phyloP scores from a whole-genome alignment of 768 basidiomycete species.

The Russula griseocarnosa region DNA sequence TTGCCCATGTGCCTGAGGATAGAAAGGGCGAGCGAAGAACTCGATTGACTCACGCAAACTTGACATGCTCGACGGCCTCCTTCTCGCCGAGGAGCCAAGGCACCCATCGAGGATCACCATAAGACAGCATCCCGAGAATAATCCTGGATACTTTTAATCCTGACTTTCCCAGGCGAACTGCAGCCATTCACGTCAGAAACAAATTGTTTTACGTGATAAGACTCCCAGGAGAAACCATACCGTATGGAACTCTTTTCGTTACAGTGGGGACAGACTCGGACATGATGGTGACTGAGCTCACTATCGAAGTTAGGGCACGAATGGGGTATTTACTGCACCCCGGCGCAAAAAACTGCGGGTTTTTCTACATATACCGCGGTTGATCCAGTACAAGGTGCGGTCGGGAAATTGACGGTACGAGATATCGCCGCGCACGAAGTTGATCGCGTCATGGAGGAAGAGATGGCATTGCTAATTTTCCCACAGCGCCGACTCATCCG shows the following conservation, averaged over 20 bases:
- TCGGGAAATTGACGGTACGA: neutral
- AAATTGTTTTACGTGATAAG: neutral
- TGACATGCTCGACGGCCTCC: slow-evolving; percentile 28
- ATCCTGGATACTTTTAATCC: slow-evolving; percentile 63
- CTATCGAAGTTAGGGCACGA: neutral
- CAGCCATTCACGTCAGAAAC: neutral
- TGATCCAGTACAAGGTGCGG: no score
- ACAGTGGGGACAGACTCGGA: neutral
- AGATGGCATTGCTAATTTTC: no score
- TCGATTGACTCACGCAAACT: slow-evolving; percentile 31
- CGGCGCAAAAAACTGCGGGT: neutral
- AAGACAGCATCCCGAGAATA: slow-evolving; percentile 59
- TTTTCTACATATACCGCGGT: neutral
- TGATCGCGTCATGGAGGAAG: no score
- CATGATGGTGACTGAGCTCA: neutral
- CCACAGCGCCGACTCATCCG: no score
- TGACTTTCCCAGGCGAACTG: slow-evolving; percentile 42
- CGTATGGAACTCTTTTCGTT: slow-evolving; percentile 16
- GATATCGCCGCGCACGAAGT: neutral
- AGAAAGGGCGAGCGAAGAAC: neutral
- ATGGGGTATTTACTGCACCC: neutral
- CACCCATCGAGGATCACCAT: slow-evolving; percentile 39
- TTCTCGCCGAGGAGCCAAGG: slow-evolving; percentile 37
- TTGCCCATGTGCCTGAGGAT: slow-evolving; percentile 10
- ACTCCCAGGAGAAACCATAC: neutral